Evolutionary conservation across 768 basidiomycete species (phyloP).

Genomic region (Russula ochroleuca): DNA sequence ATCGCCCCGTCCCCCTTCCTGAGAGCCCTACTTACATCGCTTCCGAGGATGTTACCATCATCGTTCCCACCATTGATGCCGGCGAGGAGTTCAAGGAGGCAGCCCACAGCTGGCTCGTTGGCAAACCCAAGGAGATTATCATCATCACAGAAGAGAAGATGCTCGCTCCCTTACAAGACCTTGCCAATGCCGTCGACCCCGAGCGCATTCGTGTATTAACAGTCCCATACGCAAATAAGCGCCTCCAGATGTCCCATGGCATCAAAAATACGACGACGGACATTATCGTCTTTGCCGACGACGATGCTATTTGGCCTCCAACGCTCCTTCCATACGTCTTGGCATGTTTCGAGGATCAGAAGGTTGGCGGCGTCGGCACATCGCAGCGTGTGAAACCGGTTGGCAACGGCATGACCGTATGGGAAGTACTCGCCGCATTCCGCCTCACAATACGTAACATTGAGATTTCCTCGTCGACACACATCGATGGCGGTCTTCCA

Average conservation of each 20-base stretch:
- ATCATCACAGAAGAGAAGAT: conserved; percentile 85
- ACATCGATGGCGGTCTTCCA: conserved; percentile 89
- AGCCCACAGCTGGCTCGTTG: conserved; percentile 86
- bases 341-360: conserved; percentile 92
- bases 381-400: conserved; percentile 82
- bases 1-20: conserved; percentile 85
- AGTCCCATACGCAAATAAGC: conserved; percentile 91
- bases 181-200: conserved; percentile 84
- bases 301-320: conserved; percentile 94
- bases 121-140: conserved; percentile 81
- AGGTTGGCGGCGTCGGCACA: conserved; percentile 88
- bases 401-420: conserved; percentile 78
- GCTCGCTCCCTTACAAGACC: conserved; percentile 81
- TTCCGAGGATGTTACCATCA: conserved; percentile 91
- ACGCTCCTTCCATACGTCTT: conserved; percentile 85
- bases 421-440: conserved; percentile 94
- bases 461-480: conserved; percentile 83
- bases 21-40: conserved; percentile 88
- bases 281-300: conserved; percentile 92
- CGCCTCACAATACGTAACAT: conserved; percentile 91
- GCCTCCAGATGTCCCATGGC: conserved; percentile 90
- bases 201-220: conserved; percentile 80
- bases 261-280: conserved; percentile 88
- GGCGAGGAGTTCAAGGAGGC: conserved; percentile 95
- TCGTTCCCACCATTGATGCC: conserved; percentile 94